Evolutionary conservation across 1,139 yeast genomes (phyloP), one percentile per base, ranked within the genome.

Genomic region (Wickerhamomyces sp.): DNA sequence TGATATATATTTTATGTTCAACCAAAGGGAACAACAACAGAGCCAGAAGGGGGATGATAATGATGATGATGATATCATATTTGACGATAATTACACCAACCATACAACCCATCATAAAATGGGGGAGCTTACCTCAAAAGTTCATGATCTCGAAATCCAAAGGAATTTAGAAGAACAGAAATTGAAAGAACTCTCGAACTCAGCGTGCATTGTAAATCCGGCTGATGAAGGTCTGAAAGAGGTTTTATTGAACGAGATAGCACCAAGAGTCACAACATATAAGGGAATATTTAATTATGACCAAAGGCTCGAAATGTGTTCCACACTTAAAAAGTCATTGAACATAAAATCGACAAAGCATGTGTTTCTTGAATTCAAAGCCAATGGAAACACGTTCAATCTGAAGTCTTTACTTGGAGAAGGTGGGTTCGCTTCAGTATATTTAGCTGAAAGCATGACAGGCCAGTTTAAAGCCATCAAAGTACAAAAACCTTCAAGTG

Each of bases 401-500:
- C 65, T 87, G 41, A 68, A 78, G 29, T 69, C 71, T 37, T 76
- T 80, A 46, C 63, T 90, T 12, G 96, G 96, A 0, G 74, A 73
- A 52, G 95, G 96, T 8, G 95, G 94, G 0, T 82, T 70, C 61
- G 95, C 94, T 0, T 71, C 78, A 2, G 96, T 88, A 0, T 88
- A 80, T 55, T 64, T 88, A 20, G 82, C 86, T 0, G 94, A 85
- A 58, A 71, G 79, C 10, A 78, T 76, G 40, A 60, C 68, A 15
- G 89, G 88, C 0, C 56, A 63, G 5, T 55, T 76, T 27, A 72
- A 70, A 39, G 96, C 96, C 0, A 63, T 89, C 42, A 89, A 89
- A 54, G 75, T 84, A 12, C 90, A 85, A 54, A 67, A 72, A 18
- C 89, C 92, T 0, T 65, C 88, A 0, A 75, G 78, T 30, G 69